phyloP scores from a whole-genome alignment of 129 eudicot genomes.

The Kitagawia praeruptora region DNA sequence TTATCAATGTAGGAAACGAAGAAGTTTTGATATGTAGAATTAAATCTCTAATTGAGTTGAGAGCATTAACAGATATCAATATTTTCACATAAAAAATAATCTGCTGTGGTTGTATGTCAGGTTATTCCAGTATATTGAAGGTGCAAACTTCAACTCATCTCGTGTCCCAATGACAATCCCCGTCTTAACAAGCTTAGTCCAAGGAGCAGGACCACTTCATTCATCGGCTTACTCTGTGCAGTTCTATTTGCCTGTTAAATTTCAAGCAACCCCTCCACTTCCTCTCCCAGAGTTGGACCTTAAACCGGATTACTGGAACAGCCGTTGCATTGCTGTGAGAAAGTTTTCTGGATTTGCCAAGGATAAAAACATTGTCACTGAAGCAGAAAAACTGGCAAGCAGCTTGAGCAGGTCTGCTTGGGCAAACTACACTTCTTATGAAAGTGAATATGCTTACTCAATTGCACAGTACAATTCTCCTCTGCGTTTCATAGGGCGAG shows the following conservation, averaged over 20 bases:
- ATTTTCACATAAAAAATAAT: fast-evolving
- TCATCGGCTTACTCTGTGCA: conserved; percentile 59
- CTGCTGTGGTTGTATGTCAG: conserved; percentile 21
- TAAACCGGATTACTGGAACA: conserved; percentile 45
- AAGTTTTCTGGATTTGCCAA: conserved; percentile 81
- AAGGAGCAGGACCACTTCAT: conserved; percentile 70
- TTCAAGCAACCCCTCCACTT: conserved; percentile 71
- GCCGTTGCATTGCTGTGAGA: conserved; percentile 68
- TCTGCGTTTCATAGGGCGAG: conserved; percentile 47
- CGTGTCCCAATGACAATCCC: conserved; percentile 65
- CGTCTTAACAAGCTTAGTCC: conserved; percentile 66
- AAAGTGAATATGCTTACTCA: conserved; percentile 61
- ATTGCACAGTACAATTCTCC: conserved; percentile 85
- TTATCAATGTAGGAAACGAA: neutral
- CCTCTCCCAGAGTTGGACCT: conserved; percentile 86
- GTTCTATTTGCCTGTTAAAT: conserved; percentile 58
- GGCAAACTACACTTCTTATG: conserved; percentile 58
- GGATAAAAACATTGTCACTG: conserved; percentile 52
- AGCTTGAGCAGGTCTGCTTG: conserved; percentile 71
- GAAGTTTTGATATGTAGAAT: neutral
- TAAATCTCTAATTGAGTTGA: neutral
- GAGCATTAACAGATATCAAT: neutral
- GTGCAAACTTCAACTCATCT: conserved; percentile 81
- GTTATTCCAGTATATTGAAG: conserved; percentile 77
- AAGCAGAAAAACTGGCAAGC: conserved; percentile 61